A percentile compares a stretch with the other conserved stretches of the same genome.
Conservation (phyloP, 805 yeast species). For the Kodamaea kakaduensis region DNA sequence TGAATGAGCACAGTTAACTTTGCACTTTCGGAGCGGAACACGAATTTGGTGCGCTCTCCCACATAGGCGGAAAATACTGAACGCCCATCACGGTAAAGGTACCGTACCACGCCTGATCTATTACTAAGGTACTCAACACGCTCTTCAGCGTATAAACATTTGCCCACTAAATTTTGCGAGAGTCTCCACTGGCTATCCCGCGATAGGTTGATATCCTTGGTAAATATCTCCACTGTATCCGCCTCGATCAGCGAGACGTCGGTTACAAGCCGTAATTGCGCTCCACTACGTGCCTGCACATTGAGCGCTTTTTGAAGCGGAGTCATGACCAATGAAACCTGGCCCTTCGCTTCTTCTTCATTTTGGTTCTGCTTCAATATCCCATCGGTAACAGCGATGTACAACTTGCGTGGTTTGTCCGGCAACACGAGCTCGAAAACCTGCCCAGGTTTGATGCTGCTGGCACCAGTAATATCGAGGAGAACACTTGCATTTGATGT, state of each 20-base stretch:
- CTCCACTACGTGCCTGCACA: constrained; percentile 63
- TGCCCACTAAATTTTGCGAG: constrained; percentile 54
- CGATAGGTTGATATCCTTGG: constrained; percentile 75
- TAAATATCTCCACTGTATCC: constrained; percentile 76
- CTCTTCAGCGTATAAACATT: constrained; percentile 67
- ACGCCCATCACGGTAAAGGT: constrained; percentile 63
- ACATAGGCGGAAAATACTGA: constrained; percentile 73
- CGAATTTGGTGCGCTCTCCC: constrained; percentile 69
- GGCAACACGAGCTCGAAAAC: constrained; percentile 62
- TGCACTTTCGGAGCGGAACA: constrained; percentile 90
- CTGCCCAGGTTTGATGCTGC: constrained; percentile 64
- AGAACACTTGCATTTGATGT: constrained; percentile 56
- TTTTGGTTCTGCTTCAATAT: constrained; percentile 15
- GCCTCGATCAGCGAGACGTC: constrained; percentile 53
- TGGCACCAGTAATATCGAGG: constrained; percentile 58
- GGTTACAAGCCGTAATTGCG: constrained; percentile 47
- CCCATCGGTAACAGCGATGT: constrained; percentile 40
- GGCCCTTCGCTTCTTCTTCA: constrained; percentile 22
- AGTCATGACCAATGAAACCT: constrained; percentile 56
- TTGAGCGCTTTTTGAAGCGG: constrained; percentile 58
- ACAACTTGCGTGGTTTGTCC: constrained; percentile 31
- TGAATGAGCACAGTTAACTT: constrained; percentile 79
- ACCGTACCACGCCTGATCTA: constrained; percentile 60
- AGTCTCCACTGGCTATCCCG: constrained; percentile 93
- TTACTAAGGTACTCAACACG: constrained; percentile 56